Evolutionary conservation across 2,329 filamentous ascomycete genomes (phyloP), one percentile per base, ranked within the genome.

Genomic region (Alternaria ventricosa): DNA sequence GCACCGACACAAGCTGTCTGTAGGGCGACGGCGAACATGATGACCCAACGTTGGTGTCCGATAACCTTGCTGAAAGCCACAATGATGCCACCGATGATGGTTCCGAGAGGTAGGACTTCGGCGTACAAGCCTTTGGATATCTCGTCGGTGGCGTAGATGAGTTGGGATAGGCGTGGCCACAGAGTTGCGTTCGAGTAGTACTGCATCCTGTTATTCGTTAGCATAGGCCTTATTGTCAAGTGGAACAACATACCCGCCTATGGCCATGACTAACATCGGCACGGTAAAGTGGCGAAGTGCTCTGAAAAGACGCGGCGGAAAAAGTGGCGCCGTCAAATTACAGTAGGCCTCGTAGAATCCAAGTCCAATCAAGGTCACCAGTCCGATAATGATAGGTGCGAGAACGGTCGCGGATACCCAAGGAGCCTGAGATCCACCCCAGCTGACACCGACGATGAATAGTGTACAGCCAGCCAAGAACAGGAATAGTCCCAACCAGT

Each of bases 101-200:
- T 70, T 6, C 73, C 72, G 4, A 76, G 59, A 2, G 73, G 72
- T 0, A 76, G 57, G 4, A 75, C 72, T 51, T 73, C 71, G 1
- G 72, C 68, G 13, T 72, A 76, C 0, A 76, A 60, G 4, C 73
- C 71, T 55, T 75, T 76, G 7, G 71, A 73, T 15, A 76, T 67
- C 51, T 76, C 73, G 45, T 76, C 71, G 20, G 44, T 63, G 2
- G 74, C 71, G 36, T 76, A 76, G 7, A 76, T 69, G 10, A 76
- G 68, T 41, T 74, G 73, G 1, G 71, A 74, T 0, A 76, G 67
- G 11, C 74, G 69, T 7, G 56, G 64, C 73, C 72, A 77, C 2
- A 76, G 62, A 2, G 74, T 76, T 4, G 74, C 72, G n/a, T 76
- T 74, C 12, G 63, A 69, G 51, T 76, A 76, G 41, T 76, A 76